Base-by-base conservation (phyloP, 176 grass and related monocot species). In the Triticum dicoccoides region DNA sequence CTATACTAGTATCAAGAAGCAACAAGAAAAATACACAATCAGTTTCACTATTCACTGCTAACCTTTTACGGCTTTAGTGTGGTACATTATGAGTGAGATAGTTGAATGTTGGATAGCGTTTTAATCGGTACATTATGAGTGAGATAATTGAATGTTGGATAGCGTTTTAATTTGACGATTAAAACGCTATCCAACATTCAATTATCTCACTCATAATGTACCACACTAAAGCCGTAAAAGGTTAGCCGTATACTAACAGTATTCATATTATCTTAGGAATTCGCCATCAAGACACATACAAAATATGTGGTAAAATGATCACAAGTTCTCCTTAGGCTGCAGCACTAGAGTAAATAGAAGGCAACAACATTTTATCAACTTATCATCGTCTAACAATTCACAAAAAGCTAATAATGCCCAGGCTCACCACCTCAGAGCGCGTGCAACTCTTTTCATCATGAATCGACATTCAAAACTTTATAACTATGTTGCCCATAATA, bases 261-360 rank as follows among this genome's bases (percentile, higher is more conserved):
- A 44, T 23, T 39, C 6, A 13, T 15, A 80, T 1, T 72, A 79
- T 80, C 35, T 72, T 69, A 47, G 66, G 37, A 61, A 11, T 51
- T 80, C 38, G 49, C 5, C 15, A 8, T 58, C 54, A 58, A 58
- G 54, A 59, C 35, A 80, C 35, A 10, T 34, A 61, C 30, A 62
- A 39, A 80, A 71, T 27, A 80, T 61, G 51, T 61, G 33, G 24
- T 11, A 58, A 76, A 45, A 86, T 33, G 49, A 33, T 30, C 84
- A 15, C 29, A 69, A 14, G 13, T 58, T 68, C 32, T 85, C 63
- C 9, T 68, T 47, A 78, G 20, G 30, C 44, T 38, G 73, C 25
- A 78, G n/a, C 13, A 54, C 63, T 39, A 85, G 37, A 67, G 65
- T 14, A 65, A 52, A 77, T 15, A 27, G 8, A 77, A 39, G 3